A percentile compares a stretch with the other conserved stretches of the same genome.
phyloP scores from a whole-genome alignment of 2,329 filamentous ascomycete species.

The Aspergillus amoenus region DNA sequence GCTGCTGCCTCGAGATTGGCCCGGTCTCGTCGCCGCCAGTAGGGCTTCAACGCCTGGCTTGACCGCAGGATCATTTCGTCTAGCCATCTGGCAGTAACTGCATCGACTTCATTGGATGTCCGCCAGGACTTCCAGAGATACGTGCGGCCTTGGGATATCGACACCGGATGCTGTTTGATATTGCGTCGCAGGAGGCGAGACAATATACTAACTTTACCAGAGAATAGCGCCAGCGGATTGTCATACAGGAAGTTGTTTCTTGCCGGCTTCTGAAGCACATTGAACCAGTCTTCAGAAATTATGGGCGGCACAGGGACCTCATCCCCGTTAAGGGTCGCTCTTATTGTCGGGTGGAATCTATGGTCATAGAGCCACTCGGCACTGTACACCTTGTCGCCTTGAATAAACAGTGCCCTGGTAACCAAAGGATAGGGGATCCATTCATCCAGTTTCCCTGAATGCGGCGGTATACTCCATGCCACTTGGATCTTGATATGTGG shows the following conservation, averaged over 20 bases:
- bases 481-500: constrained; percentile 55
- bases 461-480: constrained; percentile 49
- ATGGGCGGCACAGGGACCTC: constrained; percentile 52
- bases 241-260: constrained; percentile 47
- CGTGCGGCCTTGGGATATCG: constrained; percentile 48
- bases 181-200: constrained; percentile 28
- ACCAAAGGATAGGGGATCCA: constrained; percentile 57
- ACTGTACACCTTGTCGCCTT: constrained; percentile 51
- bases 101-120: constrained; percentile 45
- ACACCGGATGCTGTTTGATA: constrained; percentile 35
- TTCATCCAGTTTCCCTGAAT: constrained; percentile 49
- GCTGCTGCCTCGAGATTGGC: constrained; percentile 43
- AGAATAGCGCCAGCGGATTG: constrained; percentile 52
- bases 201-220: constrained; percentile 28
- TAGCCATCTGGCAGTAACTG: constrained; percentile 49
- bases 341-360: constrained; percentile 47
- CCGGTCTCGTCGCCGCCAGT: constrained; percentile 46
- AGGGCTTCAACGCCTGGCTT: constrained; percentile 44
- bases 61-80: constrained; percentile 50
- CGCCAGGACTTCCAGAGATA: constrained; percentile 53
- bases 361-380: constrained; percentile 50
- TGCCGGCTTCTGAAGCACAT: constrained; percentile 43
- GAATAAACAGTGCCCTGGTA: constrained; percentile 53
- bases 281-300: constrained; percentile 49
- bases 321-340: constrained; percentile 50